phyloP scores from a whole-genome alignment of 1,284 basidiomycete species.

The Sporisorium exsertum region DNA sequence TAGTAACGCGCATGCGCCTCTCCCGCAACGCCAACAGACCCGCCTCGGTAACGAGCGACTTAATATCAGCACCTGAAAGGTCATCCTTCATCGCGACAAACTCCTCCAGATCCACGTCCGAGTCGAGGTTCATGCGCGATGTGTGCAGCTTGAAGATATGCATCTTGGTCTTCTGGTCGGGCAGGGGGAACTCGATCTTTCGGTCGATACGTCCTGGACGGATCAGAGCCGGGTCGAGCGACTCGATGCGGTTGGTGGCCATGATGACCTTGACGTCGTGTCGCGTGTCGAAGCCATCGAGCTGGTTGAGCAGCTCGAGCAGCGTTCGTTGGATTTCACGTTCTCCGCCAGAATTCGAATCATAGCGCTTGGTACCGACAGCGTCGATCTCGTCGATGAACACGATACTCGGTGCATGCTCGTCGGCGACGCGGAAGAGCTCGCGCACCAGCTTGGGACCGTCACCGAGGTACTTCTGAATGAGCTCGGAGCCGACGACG shows the following conservation, averaged over 20 bases:
- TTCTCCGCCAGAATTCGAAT: conserved; percentile 71
- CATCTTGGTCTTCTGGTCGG: conserved; percentile 69
- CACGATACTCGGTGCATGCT: conserved; percentile 71
- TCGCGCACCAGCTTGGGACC: conserved; percentile 73
- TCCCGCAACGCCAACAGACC: conserved; percentile 93
- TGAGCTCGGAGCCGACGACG: conserved; percentile 96
- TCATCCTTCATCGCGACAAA: conserved; percentile 97
- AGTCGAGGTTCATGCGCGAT: conserved; percentile 89
- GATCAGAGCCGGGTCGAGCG: conserved; percentile 94
- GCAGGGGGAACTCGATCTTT: conserved; percentile 78
- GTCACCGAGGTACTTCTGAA: conserved; percentile 99
- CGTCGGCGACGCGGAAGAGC: conserved; percentile 71
- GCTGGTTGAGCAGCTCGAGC: conserved; percentile 75
- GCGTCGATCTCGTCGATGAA: conserved; percentile 73
- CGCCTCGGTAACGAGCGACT: conserved; percentile 80
- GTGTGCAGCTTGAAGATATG: conserved; percentile 99
- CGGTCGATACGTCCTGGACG: conserved; percentile 99
- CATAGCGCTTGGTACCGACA: conserved; percentile 72
- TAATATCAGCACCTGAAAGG: conserved; percentile 96
- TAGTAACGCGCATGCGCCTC: conserved; percentile 94
- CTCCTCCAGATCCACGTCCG: conserved; percentile 96
- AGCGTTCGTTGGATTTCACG: conserved; percentile 71
- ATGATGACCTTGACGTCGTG: conserved; percentile 93
- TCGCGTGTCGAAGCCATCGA: conserved; percentile 98
- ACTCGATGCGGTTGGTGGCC: conserved; percentile 92